These are phyloP conservation scores for Omphalotus guepiniiformis DNA, from an alignment of 768 basidiomycete species.

Conservation along the genomic window DNA sequence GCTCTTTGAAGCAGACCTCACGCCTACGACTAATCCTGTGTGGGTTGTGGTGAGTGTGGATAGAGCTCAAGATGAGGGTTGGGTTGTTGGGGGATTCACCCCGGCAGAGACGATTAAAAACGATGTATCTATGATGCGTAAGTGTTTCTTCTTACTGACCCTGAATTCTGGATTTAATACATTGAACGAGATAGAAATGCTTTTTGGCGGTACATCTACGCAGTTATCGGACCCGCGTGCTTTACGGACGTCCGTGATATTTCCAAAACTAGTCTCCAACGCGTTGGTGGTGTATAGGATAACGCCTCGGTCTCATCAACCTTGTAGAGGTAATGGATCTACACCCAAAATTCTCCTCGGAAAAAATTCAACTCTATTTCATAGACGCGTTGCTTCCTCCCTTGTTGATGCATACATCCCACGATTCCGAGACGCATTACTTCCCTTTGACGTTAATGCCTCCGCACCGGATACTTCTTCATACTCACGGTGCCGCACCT, in stretches of 20 bases:
- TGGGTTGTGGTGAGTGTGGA: conserved; percentile 56
- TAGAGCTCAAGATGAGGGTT: conserved; percentile 48
- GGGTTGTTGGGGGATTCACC: conserved; percentile 58
- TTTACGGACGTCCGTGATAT: conserved; percentile 34
- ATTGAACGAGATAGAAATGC: conserved; percentile 1
- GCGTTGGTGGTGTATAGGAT: conserved; percentile 65
- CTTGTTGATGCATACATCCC: conserved; percentile 60
- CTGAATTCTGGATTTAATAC: not conserved
- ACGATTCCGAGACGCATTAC: conserved; percentile 62
- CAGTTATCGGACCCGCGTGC: conserved; percentile 12
- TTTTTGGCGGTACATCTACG: conserved; percentile 5
- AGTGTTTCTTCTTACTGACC: conserved; percentile 18
- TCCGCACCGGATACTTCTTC: conserved; percentile 46
- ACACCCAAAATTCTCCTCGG: too few species aligned
- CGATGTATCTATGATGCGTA: conserved; percentile 41
- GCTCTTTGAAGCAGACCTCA: conserved; percentile 51
- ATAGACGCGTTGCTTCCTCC: conserved; percentile 57
- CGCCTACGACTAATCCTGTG: conserved; percentile 11
- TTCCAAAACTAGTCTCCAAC: conserved; percentile 56
- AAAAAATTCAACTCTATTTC: too few species aligned
- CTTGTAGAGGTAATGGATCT: conserved; percentile 5
- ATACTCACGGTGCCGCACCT: conserved; percentile 66
- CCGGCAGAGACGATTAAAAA: conserved; percentile 25
- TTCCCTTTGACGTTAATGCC: conserved; percentile 41
- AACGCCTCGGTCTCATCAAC: conserved; percentile 24